A percentile compares a stretch with the other conserved stretches of the same genome.
These are phyloP conservation scores for Xylaria sp. DNA, from an alignment of 2,329 filamentous ascomycete species.

Conservation along the genomic window DNA sequence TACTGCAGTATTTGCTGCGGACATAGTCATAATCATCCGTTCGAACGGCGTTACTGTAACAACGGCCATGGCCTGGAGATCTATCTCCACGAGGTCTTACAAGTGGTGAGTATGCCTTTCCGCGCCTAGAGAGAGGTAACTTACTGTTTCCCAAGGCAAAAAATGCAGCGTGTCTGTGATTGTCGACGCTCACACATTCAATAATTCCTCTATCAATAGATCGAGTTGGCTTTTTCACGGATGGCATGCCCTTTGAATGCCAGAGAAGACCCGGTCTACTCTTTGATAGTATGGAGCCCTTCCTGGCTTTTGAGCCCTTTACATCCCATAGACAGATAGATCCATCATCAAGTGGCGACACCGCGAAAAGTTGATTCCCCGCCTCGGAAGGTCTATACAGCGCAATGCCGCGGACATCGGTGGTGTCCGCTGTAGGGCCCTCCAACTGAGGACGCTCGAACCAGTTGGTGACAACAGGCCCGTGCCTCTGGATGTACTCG, in stretches of 20 bases:
- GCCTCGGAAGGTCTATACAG: slow-evolving; percentile 67
- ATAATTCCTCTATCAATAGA: slow-evolving; percentile 67
- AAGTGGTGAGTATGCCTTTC: slow-evolving; percentile 31
- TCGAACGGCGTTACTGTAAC: slow-evolving; percentile 78
- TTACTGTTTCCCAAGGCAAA: slow-evolving; percentile 79
- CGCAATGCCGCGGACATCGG: slow-evolving; percentile 79
- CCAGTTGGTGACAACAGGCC: slow-evolving; percentile 79
- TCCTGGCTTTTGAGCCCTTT: slow-evolving; percentile 62
- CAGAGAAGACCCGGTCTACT: slow-evolving; percentile 76
- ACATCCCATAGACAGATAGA: slow-evolving; percentile 90
- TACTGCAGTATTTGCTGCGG: slow-evolving; percentile 69
- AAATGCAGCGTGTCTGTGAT: slow-evolving; percentile 72
- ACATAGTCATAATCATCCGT: slow-evolving; percentile 85
- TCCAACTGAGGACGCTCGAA: slow-evolving; percentile 69
- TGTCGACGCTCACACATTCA: slow-evolving; percentile 86
- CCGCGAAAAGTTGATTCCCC: slow-evolving; percentile 65
- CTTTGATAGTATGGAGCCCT: slow-evolving; percentile 71
- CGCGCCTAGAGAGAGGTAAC: slow-evolving; percentile 43
- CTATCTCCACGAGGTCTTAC: slow-evolving; percentile 78
- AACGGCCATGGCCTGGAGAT: slow-evolving; percentile 76
- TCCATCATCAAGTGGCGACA: slow-evolving; percentile 86
- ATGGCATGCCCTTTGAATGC: slow-evolving; percentile 31
- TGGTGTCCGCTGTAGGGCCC: slow-evolving; percentile 55
- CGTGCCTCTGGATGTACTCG: slow-evolving; percentile 87
- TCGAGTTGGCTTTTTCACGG: slow-evolving; percentile 55